Percentiles rank a stretch among this genome's conserved stretches.
Conservation (phyloP, 345 rosid species). For the Eucalyptus regnans region DNA sequence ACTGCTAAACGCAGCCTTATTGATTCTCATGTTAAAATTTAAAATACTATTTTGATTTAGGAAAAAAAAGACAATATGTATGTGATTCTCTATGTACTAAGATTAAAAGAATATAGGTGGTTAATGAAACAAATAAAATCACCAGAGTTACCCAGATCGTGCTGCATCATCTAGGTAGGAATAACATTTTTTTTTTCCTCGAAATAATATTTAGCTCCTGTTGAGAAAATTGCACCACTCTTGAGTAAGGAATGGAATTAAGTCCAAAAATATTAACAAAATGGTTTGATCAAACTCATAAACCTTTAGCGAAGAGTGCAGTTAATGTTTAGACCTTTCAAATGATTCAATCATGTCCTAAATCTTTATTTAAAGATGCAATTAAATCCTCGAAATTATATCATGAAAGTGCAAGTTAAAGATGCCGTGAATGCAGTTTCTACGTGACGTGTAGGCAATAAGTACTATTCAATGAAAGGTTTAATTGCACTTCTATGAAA, state of each 20-base stretch:
- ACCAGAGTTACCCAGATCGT: background rate
- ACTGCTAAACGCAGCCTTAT: accelerated
- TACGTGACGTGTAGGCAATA: background rate
- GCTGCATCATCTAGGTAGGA: background rate
- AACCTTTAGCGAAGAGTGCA: background rate
- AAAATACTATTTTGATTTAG: background rate
- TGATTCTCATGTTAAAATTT: background rate
- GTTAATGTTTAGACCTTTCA: background rate
- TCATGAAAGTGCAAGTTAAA: background rate
- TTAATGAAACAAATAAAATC: background rate
- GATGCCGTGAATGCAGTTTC: background rate
- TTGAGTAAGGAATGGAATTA: background rate
- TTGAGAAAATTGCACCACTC: background rate
- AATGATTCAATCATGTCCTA: background rate
- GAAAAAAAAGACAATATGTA: background rate
- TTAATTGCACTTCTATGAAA: background rate
- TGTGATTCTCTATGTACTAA: background rate
- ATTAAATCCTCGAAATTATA: background rate
- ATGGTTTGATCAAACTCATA: background rate
- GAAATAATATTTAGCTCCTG: background rate
- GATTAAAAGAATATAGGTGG: background rate
- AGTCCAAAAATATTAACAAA: background rate
- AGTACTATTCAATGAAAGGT: background rate
- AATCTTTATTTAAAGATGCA: background rate
- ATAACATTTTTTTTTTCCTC: background rate